These are phyloP conservation scores for Suhomyces taliae DNA, from an alignment of 1,139 yeast genomes.

Conservation along the genomic window DNA sequence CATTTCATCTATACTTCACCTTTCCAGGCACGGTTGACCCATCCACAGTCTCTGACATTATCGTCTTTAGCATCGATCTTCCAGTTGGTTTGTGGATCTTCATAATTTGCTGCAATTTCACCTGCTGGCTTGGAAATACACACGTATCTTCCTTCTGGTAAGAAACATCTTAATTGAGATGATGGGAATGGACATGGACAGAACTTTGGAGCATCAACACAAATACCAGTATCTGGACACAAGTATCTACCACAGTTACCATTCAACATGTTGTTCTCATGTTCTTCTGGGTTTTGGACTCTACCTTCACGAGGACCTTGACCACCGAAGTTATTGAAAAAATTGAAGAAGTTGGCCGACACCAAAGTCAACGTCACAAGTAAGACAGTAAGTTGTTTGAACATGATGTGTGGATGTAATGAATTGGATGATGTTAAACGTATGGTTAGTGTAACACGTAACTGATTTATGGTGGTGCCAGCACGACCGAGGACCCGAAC, in stretches of 20 bases:
- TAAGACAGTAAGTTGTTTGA: slow-evolving; percentile 8
- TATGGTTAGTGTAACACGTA: neutral
- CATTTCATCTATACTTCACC: slow-evolving; percentile 31
- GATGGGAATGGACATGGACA: slow-evolving; percentile 93
- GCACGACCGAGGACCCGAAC: neutral
- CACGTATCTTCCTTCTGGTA: slow-evolving; percentile 67
- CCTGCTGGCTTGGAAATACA: slow-evolving; percentile 84
- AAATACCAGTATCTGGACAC: slow-evolving; percentile 78
- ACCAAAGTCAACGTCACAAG: slow-evolving; percentile 12
- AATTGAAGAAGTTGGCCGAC: slow-evolving; percentile 34
- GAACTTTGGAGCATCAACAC: slow-evolving; percentile 66
- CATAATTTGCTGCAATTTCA: slow-evolving; percentile 34
- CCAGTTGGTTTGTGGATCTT: slow-evolving; percentile 53
- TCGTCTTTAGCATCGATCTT: slow-evolving; percentile 52
- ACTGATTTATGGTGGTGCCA: neutral
- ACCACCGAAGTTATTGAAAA: slow-evolving; percentile 31
- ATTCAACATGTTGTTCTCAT: slow-evolving; percentile 32
- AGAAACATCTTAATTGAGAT: slow-evolving; percentile 75
- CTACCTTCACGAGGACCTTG: slow-evolving; percentile 22
- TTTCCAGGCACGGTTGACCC: slow-evolving; percentile 60
- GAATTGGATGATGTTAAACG: neutral
- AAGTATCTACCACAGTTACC: slow-evolving; percentile 65
- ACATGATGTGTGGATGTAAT: slow-evolving; percentile 5
- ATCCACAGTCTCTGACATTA: slow-evolving; percentile 71
- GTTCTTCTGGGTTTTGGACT: slow-evolving; percentile 25